Percentiles rank a stretch among this genome's conserved stretches.
Evolutionary conservation across 2,329 filamentous ascomycete genomes (phyloP).

Genomic region (Anthostomella pinea): DNA sequence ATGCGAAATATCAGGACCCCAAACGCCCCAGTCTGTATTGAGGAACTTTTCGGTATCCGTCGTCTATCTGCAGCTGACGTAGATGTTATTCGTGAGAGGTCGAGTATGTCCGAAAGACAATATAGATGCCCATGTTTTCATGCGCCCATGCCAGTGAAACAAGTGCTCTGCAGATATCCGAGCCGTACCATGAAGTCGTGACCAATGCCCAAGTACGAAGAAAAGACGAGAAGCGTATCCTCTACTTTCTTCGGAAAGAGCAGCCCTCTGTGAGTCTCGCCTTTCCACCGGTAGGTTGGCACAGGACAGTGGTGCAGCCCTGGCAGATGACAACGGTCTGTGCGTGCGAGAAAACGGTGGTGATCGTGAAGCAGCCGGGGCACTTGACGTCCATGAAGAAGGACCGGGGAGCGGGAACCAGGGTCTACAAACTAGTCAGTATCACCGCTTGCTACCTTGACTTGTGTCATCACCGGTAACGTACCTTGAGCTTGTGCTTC

Average conservation of each 20-base stretch:
- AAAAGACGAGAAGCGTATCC: constrained; percentile 43
- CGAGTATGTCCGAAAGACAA: constrained; percentile 35
- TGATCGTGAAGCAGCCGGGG: constrained; percentile 99
- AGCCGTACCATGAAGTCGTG: constrained; percentile 53
- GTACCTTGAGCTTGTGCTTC: constrained; percentile 99
- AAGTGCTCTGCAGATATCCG: constrained; percentile 55
- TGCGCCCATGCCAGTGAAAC: constrained; percentile 47
- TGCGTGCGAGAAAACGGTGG: constrained; percentile 99
- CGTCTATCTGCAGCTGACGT: constrained; percentile 66
- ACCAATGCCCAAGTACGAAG: constrained; percentile 43
- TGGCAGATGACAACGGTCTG: constrained; percentile 99
- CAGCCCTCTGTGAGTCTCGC: constrained; percentile 98
- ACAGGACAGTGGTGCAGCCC: constrained; percentile 98
- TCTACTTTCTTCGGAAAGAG: constrained; percentile 99
- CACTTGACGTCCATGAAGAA: constrained; percentile 99
- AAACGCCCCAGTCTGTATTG: constrained; percentile 65
- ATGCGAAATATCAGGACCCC: constrained; percentile 83
- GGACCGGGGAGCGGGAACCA: constrained; percentile 93
- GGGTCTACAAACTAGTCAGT: constrained; percentile 56
- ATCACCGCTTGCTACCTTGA: constrained; percentile 16
- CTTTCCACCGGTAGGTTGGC: constrained; percentile 99
- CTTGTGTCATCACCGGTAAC: constrained; percentile 28
- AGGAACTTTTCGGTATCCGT: constrained; percentile 59
- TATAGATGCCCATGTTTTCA: constrained; percentile 38
- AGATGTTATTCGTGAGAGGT: constrained; percentile 33